Conservation (phyloP, 192 early-diverging fungal species). For the Coemansia sp. region DNA sequence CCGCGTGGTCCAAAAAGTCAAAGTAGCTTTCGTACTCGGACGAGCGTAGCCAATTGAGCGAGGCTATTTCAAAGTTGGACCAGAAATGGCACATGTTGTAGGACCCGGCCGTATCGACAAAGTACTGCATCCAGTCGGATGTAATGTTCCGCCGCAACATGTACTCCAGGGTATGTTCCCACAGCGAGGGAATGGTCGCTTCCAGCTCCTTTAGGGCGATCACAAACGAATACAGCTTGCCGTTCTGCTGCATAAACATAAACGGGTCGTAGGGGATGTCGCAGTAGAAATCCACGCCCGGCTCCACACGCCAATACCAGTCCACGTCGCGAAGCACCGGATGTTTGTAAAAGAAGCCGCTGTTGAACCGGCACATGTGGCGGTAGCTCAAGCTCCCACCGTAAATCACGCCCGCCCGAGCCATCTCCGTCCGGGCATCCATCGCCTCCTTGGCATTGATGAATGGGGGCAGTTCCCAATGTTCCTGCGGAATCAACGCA, state of each 20-base stretch:
- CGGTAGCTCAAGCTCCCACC: slow-evolving; percentile 72
- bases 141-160: slow-evolving; percentile 25
- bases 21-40: slow-evolving; percentile 58
- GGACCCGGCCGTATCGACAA: slow-evolving; percentile 18
- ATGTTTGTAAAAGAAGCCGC: slow-evolving; percentile 57
- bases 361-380: slow-evolving; percentile 78
- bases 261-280: slow-evolving; percentile 82
- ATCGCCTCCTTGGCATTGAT: slow-evolving; percentile 33
- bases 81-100: slow-evolving; percentile 76
- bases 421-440: slow-evolving; percentile 54
- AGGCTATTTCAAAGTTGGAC: slow-evolving; percentile 79
- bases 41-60: slow-evolving; percentile 56
- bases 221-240: slow-evolving; percentile 66
- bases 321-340: slow-evolving; percentile 62
- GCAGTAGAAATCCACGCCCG: slow-evolving; percentile 75
- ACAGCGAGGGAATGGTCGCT: slow-evolving; percentile 52
- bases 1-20: slow-evolving; percentile 56
- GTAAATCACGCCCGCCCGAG: slow-evolving; percentile 57
- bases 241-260: slow-evolving; percentile 63
- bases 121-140: slow-evolving; percentile 37
- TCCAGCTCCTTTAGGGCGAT: slow-evolving; percentile 52
- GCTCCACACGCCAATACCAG: slow-evolving; percentile 89
- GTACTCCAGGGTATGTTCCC: slow-evolving; percentile 45
- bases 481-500: slow-evolving; percentile 49
- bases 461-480: slow-evolving; percentile 49